Evolutionary conservation across 2,329 filamentous ascomycete species (phyloP).

Genomic region (Spiromastix sp.): DNA sequence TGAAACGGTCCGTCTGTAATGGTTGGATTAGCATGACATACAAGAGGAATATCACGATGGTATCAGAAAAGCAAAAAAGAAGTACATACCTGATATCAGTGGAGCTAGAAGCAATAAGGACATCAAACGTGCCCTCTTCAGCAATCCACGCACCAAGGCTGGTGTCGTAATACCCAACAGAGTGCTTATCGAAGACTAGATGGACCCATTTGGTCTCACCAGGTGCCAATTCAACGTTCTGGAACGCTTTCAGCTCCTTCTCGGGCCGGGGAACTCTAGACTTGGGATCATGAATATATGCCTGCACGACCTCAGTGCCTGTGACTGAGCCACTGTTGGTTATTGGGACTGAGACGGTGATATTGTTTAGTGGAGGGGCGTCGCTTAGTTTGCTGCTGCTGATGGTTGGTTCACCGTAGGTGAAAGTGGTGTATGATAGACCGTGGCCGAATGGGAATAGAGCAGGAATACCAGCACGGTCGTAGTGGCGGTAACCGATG

Average conservation of each 20-base stretch:
- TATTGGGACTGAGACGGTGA: slow-evolving; percentile 54
- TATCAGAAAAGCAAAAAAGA: neutral
- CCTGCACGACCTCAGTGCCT: slow-evolving; percentile 63
- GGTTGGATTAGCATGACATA: neutral
- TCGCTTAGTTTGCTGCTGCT: slow-evolving; percentile 49
- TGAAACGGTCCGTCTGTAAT: slow-evolving; percentile 33
- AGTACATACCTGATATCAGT: slow-evolving; percentile 50
- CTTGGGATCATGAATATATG: slow-evolving; percentile 46
- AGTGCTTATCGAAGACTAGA: slow-evolving; percentile 37
- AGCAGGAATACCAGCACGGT: slow-evolving; percentile 53
- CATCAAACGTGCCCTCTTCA: slow-evolving; percentile 52
- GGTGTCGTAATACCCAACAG: slow-evolving; percentile 53
- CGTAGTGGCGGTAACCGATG: slow-evolving; percentile 72
- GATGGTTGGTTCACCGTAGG: slow-evolving; percentile 58
- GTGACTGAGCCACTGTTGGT: slow-evolving; percentile 57
- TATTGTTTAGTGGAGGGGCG: slow-evolving; percentile 53
- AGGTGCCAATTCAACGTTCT: slow-evolving; percentile 50
- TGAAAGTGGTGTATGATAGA: slow-evolving; percentile 69
- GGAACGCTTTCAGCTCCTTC: slow-evolving; percentile 62
- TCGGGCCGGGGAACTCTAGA: slow-evolving; percentile 54
- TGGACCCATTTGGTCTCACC: slow-evolving; percentile 37
- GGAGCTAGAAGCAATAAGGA: slow-evolving; percentile 52
- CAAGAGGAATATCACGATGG: neutral
- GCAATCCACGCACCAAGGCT: slow-evolving; percentile 51
- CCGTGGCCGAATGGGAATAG: slow-evolving; percentile 76